Percentiles rank a stretch among this genome's conserved stretches.
These are phyloP conservation scores for Daldinia caldariorum DNA, from an alignment of 495 filamentous ascomycete genomes.

Conservation along the genomic window DNA sequence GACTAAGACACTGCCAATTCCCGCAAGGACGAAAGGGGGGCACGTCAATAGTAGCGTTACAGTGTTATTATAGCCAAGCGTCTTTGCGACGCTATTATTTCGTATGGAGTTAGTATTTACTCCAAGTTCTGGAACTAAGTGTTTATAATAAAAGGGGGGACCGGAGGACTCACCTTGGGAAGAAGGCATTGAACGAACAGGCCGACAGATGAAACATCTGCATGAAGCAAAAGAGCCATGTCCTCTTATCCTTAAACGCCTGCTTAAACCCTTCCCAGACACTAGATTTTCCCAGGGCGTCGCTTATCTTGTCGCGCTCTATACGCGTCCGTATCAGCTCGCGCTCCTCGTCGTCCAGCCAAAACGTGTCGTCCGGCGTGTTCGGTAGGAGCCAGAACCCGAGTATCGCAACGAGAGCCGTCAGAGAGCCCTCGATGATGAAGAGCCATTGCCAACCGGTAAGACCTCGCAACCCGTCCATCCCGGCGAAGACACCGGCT, in stretches of 20 bases:
- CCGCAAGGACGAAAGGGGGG: conserved; percentile 57
- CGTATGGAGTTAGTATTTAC: background rate
- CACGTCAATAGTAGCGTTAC: conserved; percentile 56
- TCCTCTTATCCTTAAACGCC: conserved; percentile 42
- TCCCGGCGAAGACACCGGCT: conserved; percentile 39
- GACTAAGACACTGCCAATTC: conserved; percentile 47
- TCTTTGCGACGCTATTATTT: conserved; percentile 51
- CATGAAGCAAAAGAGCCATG: conserved; percentile 50
- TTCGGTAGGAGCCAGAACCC: conserved; percentile 47
- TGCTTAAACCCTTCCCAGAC: conserved; percentile 46
- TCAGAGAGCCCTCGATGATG: conserved; percentile 46
- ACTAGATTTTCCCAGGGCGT: conserved; percentile 30
- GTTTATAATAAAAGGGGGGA: background rate
- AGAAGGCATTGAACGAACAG: conserved; percentile 52
- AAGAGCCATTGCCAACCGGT: conserved; percentile 47
- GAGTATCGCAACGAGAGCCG: conserved; percentile 40
- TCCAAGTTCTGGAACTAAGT: background rate
- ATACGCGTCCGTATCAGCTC: conserved; percentile 44
- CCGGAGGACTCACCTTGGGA: conserved; percentile 48
- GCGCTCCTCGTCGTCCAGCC: conserved; percentile 43
- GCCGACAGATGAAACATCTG: conserved; percentile 48
- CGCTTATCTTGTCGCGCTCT: conserved; percentile 45
- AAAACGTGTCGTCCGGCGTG: conserved; percentile 42
- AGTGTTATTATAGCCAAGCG: conserved; percentile 54
- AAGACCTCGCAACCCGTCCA: conserved; percentile 40